Evolutionary conservation across 352 stramenopile genomes (phyloP).

Genomic region (Globisporangium radiosum): DNA sequence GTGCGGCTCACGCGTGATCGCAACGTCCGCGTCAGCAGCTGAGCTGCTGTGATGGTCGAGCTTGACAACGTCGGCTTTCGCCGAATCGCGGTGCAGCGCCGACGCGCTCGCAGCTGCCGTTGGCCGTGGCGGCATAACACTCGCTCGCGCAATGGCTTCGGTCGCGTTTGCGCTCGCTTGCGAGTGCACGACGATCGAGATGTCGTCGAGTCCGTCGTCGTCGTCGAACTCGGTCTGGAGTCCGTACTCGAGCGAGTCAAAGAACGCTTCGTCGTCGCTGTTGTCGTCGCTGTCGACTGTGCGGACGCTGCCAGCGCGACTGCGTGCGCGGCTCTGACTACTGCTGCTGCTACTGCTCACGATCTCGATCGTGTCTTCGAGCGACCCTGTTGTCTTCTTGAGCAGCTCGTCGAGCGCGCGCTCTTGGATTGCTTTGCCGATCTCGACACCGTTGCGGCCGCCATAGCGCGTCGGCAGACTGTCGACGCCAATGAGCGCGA

Average conservation of each 20-base stretch:
- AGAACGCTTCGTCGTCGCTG: conserved; percentile 80
- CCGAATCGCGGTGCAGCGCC: conserved; percentile 12
- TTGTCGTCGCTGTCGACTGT: conserved; percentile 29
- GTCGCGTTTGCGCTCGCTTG: conserved; percentile 30
- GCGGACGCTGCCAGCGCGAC: conserved; percentile 24
- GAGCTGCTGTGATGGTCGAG: conserved; percentile 5
- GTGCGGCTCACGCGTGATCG: conserved; percentile 60
- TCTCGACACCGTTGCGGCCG: conserved; percentile 65
- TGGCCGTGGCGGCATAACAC: neutral
- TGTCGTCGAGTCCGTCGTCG: conserved; percentile 52
- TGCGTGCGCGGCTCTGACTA: conserved; percentile 14
- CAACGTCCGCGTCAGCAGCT: conserved; percentile 28
- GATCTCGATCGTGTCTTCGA: conserved; percentile 76
- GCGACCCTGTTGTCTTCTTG: conserved; percentile 54
- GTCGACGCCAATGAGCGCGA: conserved; percentile 58
- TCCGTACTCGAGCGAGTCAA: conserved; percentile 76
- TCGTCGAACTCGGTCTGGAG: conserved; percentile 54
- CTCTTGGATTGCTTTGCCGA: conserved; percentile 75
- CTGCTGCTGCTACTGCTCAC: conserved; percentile 20
- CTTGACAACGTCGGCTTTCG: conserved; percentile 21
- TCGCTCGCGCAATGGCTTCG: conserved; percentile 26
- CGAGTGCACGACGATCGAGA: conserved; percentile 72
- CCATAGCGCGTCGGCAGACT: conserved; percentile 68
- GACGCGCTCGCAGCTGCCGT: conserved; percentile 4
- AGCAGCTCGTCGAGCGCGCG: conserved; percentile 54